Base-by-base conservation (phyloP, 108 stramenopile species). In the Seminavis robusta region DNA sequence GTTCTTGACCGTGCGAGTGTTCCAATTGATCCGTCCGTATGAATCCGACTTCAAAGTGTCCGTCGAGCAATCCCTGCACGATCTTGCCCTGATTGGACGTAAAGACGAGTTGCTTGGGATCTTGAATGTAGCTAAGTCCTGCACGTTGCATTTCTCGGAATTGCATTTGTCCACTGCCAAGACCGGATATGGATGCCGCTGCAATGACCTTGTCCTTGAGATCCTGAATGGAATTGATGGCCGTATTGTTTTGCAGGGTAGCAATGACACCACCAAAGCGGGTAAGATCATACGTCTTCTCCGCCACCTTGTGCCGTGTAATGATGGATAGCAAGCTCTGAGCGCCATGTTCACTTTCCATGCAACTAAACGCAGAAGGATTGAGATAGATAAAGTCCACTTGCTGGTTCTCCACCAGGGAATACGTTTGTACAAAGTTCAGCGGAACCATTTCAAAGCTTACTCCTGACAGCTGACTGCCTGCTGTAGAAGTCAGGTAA, bases 11-110 rank as follows among this genome's bases (percentile, higher is more conserved):
- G 10, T 28, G 49, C 21, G 55, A 52, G 1, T 29, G 38, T 33
- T 74, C 73, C 21, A 68, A 46, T 39, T 55, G 50, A 46, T 53
- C 62, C 10, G 73, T 68, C 28, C 61, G 60, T 4, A 68, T 42
- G 49, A 74, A 74, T 13, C 73, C 73, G 15, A 63, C 66, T 24
- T 74, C 73, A 30, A 65, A 74, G 8, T 47, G n/a, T 10, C 67
- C 66, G 10, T 33, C 27, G 13, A 74, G 33, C 3, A 74, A 60
- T 25, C 73, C 73, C 4, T 45, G 19, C 3, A 74, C 67, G 26
- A 74, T 37, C n/a, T 63, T 33, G n/a, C n/a, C n/a, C n/a, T n/a
- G n/a, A n/a, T n/a, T n/a, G n/a, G n/a, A n/a, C n/a, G n/a, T n/a
- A n/a, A 74, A 74, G 0, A 74, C 55, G 9, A 74, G 5, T 37